Percentiles rank a stretch among this genome's conserved stretches.
phyloP scores from a whole-genome alignment of 371 early-diverging fungal genomes.

The Dinochytrium kinnereticum region DNA sequence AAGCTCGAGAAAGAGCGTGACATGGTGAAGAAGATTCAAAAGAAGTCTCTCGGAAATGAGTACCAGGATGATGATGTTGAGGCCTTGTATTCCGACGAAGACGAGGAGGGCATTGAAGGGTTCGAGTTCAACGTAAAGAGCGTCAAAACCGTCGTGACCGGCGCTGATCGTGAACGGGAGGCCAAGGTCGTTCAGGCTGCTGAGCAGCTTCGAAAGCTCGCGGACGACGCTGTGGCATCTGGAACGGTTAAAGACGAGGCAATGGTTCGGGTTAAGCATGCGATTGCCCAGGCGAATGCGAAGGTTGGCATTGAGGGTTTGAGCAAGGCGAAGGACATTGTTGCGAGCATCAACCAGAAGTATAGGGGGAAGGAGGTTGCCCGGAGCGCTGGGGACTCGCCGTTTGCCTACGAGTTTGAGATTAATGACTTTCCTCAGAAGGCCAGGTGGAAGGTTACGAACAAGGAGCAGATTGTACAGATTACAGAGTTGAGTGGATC shows the following conservation, averaged over 20 bases:
- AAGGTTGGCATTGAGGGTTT: conserved; percentile 53
- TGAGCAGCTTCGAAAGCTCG: conserved; percentile 28
- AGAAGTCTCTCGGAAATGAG: conserved; percentile 77
- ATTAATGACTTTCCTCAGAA: conserved; percentile 98
- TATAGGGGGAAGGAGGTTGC: conserved; percentile 54
- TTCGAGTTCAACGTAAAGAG: conserved; percentile 34
- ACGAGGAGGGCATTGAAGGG: conserved; percentile 59
- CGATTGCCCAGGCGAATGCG: conserved; percentile 55
- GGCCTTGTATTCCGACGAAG: conserved; percentile 66
- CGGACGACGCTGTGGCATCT: conserved; percentile 38
- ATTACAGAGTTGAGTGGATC: conserved; percentile 92
- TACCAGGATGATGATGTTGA: conserved; percentile 67
- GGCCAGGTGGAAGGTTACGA: conserved; percentile 96
- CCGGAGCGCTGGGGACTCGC: conserved; percentile 42
- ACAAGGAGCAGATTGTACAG: conserved; percentile 90
- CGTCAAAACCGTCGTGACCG: conserved; percentile 26
- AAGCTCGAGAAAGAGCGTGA: conserved; percentile 92
- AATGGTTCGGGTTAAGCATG: conserved; percentile 50
- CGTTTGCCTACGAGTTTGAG: conserved; percentile 77
- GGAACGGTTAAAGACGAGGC: conserved; percentile 36
- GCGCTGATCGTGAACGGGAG: conserved; percentile 21
- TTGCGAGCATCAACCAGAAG: conserved; percentile 52
- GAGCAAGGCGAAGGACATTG: conserved; percentile 52
- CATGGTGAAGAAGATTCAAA: conserved; percentile 87
- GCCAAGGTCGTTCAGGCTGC: conserved; percentile 33